Base-by-base conservation (phyloP, 148 eudicot species). In the Heliamphora exappendiculata region DNA sequence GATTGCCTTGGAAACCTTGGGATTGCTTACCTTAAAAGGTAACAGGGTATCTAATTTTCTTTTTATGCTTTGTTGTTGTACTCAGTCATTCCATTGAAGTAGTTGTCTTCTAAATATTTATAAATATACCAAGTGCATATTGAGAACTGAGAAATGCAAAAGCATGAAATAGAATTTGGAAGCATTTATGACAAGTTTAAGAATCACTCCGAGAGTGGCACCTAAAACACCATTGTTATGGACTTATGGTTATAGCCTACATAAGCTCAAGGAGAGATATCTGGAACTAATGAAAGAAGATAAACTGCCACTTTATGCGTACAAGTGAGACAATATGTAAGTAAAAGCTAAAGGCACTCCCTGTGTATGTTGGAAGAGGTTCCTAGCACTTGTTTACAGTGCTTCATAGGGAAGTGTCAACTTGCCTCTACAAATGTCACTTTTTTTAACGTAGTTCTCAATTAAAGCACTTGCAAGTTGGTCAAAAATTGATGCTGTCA, bases 1-100 rank as follows among this genome's bases (percentile, higher is more conserved):
- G 97, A 95, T 85, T 93, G 96, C 87, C 89, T 95, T 78, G 98
- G 91, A 75, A 96, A 93, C 78, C 91, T 96, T 67, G 99, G 99
- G 76, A 86, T 96, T 78, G 97, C 99, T 81, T 84, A 91, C 85
- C 84, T 96, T 78, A 97, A 91, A 78, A 89, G 97, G 99, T 96
- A 84, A 78, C 80, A 60, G 36, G 39, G 42, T 31, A 31, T n/a
- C n/a, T n/a, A n/a, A n/a, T n/a, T n/a, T n/a, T n/a, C n/a, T n/a
- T n/a, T n/a, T n/a, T 71, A 60, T 60, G 62, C 41, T 53, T 72
- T 29, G 12, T 11, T 66, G 7, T 67, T 28, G 4, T 78, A 33
- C 26, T 34, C 8, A 17, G n/a, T n/a, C n/a, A n/a, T n/a, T n/a
- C n/a, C n/a, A n/a, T n/a, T n/a, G n/a, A n/a, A n/a, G n/a, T n/a